These are phyloP conservation scores for Xylariaceae sp. DNA, from an alignment of 2,329 filamentous ascomycete species.

Conservation along the genomic window DNA sequence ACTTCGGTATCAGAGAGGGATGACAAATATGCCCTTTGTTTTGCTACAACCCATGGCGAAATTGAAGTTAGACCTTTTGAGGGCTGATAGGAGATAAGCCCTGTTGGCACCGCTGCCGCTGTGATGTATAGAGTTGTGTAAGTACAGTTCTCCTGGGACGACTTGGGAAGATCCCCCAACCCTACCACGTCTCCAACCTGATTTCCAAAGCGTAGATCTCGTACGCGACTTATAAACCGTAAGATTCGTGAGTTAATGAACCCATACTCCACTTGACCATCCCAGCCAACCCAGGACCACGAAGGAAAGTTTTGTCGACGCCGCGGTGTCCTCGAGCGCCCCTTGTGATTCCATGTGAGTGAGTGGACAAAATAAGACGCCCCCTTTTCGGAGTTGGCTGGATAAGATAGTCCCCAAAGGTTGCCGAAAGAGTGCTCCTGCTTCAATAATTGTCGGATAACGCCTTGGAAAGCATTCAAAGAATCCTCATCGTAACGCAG, in stretches of 20 bases:
- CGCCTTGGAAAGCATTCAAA: slow-evolving; percentile 1
- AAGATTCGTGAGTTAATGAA: not conserved
- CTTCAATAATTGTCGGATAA: not conserved
- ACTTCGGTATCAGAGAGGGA: not conserved
- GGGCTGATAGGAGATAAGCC: not conserved
- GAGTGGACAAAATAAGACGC: not conserved
- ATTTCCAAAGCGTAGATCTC: not conserved
- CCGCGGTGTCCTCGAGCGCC: not conserved
- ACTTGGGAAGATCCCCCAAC: not conserved
- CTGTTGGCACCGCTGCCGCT: not conserved
- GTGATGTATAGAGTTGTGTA: not conserved
- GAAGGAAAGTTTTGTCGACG: slow-evolving; percentile 5
- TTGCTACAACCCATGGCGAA: not conserved
- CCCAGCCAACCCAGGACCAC: slow-evolving; percentile 10
- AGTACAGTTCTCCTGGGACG: not conserved
- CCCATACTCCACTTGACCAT: not conserved
- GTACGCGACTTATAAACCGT: not conserved
- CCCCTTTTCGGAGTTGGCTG: not conserved
- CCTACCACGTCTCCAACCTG: not conserved
- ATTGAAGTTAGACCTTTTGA: not conserved
- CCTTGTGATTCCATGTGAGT: not conserved
- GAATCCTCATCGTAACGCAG: not conserved
- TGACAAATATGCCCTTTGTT: not conserved
- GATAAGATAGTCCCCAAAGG: not conserved
- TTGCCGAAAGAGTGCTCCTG: not conserved